Conservation (phyloP, 2,329 filamentous ascomycete species). For the Aspergillus niger region DNA sequence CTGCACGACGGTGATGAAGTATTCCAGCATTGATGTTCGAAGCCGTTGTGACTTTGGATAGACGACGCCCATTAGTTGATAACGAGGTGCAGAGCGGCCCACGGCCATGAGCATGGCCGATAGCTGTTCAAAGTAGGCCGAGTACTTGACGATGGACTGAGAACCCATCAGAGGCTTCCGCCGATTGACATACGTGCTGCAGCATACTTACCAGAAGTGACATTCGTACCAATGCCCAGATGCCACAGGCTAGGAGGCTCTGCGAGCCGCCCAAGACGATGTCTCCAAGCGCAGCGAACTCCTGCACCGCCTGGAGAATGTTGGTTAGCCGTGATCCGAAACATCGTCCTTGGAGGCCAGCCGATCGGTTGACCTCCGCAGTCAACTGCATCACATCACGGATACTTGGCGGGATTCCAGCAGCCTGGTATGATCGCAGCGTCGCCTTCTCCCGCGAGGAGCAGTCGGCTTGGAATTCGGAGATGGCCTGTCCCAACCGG, state of each 20-base stretch:
- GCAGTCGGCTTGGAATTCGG: too few relatives aligned
- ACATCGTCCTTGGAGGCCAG: background rate
- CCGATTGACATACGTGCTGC: too few relatives aligned
- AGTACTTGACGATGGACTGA: background rate
- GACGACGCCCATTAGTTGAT: background rate
- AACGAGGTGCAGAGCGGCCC: background rate
- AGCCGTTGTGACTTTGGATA: background rate
- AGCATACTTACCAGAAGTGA: background rate
- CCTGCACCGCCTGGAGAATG: background rate
- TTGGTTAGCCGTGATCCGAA: background rate
- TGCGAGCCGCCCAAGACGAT: too few relatives aligned
- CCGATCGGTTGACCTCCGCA: background rate
- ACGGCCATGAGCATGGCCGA: too few relatives aligned
- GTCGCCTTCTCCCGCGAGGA: too few relatives aligned
- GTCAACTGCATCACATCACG: conserved; percentile 7
- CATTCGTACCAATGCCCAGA: background rate
- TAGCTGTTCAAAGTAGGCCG: background rate
- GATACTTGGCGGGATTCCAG: background rate
- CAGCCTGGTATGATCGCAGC: background rate
- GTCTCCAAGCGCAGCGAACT: too few relatives aligned
- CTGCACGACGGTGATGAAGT: background rate
- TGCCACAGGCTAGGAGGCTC: too few relatives aligned
- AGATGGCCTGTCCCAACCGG: too few relatives aligned
- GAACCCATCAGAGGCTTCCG: background rate
- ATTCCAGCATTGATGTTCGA: background rate